Evolutionary conservation across 208 protist species (phyloP), one percentile per base, ranked within the genome.

Genomic region (Acanthamoeba sp.): DNA sequence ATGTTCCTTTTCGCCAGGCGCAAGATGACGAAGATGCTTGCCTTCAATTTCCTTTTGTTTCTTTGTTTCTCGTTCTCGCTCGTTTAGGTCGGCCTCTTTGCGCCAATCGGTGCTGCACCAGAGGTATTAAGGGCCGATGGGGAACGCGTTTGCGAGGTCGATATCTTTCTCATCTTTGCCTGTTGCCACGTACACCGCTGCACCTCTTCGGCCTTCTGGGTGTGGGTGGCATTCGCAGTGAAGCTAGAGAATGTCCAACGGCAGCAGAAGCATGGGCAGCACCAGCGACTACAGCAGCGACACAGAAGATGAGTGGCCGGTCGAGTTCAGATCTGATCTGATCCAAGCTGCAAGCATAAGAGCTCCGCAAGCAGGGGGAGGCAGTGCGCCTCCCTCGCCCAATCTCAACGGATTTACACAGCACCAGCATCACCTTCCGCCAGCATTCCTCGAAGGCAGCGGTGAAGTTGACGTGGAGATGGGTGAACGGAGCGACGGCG

Each of bases 311-410:
- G 76, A 85, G 22, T 85, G 76, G 76, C 27, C 76, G 5, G 76
- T 85, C 18, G 76, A 85, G 76, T 85, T 57, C 76, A 48, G 76
- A 22, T 85, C 76, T 2, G 76, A 85, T 27, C 42, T 85, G n/a
- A 4, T 50, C n/a, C 76, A 85, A 36, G 76, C 76, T 4, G 40
- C 36, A 4, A 5, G 22, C 42, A 29, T 16, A 29, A 29, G 27
- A 9, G 42, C 20, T 24, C 76, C 42, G 27, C 76, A 48, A 12
- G 24, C 34, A 5, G 38, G 42, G 2, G 76, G 76, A 48, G 32
- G 76, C 45, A 59, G 42, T 57, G 22, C 45, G 42, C 76, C 76
- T 52, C 45, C 38, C 42, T 57, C 38, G 5, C 76, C 76, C 32
- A 24, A 78, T 9, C 69, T 42, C 34, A 22, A 3, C 34, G 38